These are phyloP conservation scores for Trametes sp. DNA, from an alignment of 1,284 basidiomycete species.

Conservation along the genomic window DNA sequence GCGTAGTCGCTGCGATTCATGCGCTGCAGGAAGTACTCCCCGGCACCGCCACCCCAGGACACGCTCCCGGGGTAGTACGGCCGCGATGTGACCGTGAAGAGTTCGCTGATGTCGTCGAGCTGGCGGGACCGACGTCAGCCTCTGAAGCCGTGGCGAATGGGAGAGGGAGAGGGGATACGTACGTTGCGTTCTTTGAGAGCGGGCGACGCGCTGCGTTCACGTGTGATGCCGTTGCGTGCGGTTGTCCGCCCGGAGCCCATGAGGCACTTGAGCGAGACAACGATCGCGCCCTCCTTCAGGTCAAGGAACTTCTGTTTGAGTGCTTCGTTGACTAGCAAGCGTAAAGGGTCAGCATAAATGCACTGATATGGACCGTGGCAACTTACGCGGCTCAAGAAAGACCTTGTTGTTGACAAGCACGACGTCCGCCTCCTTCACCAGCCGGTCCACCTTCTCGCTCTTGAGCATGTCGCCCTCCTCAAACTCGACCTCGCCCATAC, in stretches of 20 bases:
- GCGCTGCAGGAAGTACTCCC: slow-evolving; percentile 75
- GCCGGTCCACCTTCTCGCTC: slow-evolving; percentile 63
- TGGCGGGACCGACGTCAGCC: slow-evolving; percentile 19
- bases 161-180: slow-evolving; percentile 37
- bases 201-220: slow-evolving; percentile 30
- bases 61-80: slow-evolving; percentile 75
- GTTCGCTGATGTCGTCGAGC: slow-evolving; percentile 79
- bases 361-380: background rate
- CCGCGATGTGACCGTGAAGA: slow-evolving; percentile 74
- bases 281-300: slow-evolving; percentile 80
- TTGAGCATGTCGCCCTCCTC: slow-evolving; percentile 78
- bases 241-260: slow-evolving; percentile 72
- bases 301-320: slow-evolving; percentile 78
- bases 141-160: background rate
- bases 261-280: slow-evolving; percentile 78
- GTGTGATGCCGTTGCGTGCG: slow-evolving; percentile 50
- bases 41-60: slow-evolving; percentile 75
- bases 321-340: slow-evolving; percentile 72
- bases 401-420: slow-evolving; percentile 84
- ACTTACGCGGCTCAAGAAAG: slow-evolving; percentile 71
- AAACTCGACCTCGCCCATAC: slow-evolving; percentile 71
- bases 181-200: slow-evolving; percentile 54
- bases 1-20: slow-evolving; percentile 77
- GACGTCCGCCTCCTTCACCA: slow-evolving; percentile 74
- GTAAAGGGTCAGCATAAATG: background rate